Percentiles rank a stretch among this genome's conserved stretches.
Conservation (phyloP, 352 stramenopile species). For the Phytophthora constricta region DNA sequence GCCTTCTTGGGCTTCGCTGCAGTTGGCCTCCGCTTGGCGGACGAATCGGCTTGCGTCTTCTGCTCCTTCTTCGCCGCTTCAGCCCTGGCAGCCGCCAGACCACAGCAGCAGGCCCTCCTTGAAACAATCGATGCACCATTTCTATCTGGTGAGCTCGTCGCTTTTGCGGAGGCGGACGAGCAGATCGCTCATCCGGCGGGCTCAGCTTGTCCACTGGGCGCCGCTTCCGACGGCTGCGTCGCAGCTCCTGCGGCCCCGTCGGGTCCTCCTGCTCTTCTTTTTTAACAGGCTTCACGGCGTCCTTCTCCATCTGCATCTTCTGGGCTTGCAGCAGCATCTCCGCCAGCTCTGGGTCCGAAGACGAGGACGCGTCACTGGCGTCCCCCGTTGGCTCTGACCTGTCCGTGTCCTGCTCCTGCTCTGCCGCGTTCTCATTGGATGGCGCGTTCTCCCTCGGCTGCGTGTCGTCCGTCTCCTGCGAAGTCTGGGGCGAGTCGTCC, state of each 20-base stretch:
- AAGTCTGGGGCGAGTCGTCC: not conserved
- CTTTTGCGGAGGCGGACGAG: constrained; percentile 16
- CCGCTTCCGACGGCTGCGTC: constrained; percentile 33
- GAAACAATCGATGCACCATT: constrained; percentile 19
- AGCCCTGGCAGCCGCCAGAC: constrained; percentile 23
- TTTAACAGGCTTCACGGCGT: not conserved
- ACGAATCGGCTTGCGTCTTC: constrained; percentile 3
- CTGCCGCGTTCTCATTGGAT: not conserved
- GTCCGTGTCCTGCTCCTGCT: not conserved
- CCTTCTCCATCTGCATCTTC: constrained; percentile 16
- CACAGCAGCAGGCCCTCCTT: constrained; percentile 19
- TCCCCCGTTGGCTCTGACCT: too few relatives aligned
- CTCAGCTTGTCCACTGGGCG: constrained; percentile 31
- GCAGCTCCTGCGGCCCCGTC: too few relatives aligned
- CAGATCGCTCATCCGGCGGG: constrained; percentile 3
- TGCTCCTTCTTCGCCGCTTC: constrained; percentile 22
- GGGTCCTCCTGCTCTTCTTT: not conserved
- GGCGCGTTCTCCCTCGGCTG: not conserved
- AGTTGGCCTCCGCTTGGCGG: constrained; percentile 15
- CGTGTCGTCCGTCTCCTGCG: constrained; percentile 3
- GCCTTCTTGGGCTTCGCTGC: constrained; percentile 2
- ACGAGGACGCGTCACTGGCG: too few relatives aligned
- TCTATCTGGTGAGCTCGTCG: constrained; percentile 6
- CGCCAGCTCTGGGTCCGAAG: constrained; percentile 25
- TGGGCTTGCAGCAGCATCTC: constrained; percentile 10